Percentiles rank a stretch among this genome's conserved stretches.
These are phyloP conservation scores for Microbotryum intermedium DNA, from an alignment of 1,284 basidiomycete species.

Conservation along the genomic window DNA sequence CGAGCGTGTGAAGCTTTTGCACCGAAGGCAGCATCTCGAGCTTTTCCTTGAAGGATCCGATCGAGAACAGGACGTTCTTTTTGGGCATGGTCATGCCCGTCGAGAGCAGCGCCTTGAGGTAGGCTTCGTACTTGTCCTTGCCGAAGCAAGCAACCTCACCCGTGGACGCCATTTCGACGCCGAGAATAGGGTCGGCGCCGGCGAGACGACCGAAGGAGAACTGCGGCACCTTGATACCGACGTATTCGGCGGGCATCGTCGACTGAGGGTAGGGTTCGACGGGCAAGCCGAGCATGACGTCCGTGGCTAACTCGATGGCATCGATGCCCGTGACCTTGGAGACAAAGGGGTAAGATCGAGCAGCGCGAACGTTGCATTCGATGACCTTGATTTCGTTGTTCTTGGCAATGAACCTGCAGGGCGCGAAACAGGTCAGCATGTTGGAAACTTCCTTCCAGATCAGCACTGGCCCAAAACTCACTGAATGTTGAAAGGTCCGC, in stretches of 20 bases:
- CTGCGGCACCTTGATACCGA: constrained; percentile 97
- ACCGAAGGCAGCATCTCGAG: constrained; percentile 90
- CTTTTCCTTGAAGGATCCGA: constrained; percentile 97
- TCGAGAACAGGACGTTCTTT: constrained; percentile 89
- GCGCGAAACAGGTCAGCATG: neutral
- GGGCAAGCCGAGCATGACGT: constrained; percentile 88
- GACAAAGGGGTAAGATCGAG: constrained; percentile 97
- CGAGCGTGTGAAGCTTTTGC: constrained; percentile 88
- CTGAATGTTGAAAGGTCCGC: constrained; percentile 99
- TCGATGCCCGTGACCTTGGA: constrained; percentile 95
- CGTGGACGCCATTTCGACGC: constrained; percentile 99
- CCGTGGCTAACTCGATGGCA: constrained; percentile 97
- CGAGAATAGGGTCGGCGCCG: constrained; percentile 94
- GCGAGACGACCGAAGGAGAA: constrained; percentile 94
- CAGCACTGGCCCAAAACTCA: neutral
- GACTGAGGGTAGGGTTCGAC: constrained; percentile 74
- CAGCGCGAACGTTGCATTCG: constrained; percentile 96
- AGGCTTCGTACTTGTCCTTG: constrained; percentile 94
- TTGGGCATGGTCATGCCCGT: constrained; percentile 90
- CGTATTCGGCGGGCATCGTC: constrained; percentile 80
- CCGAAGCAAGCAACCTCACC: constrained; percentile 99
- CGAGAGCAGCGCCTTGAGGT: constrained; percentile 91
- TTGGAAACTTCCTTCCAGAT: neutral
- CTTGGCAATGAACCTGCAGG: constrained; percentile 58
- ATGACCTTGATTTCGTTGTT: constrained; percentile 99